Evolutionary conservation across 148 eudicot species (phyloP).

Genomic region (Heliosperma pusillum): DNA sequence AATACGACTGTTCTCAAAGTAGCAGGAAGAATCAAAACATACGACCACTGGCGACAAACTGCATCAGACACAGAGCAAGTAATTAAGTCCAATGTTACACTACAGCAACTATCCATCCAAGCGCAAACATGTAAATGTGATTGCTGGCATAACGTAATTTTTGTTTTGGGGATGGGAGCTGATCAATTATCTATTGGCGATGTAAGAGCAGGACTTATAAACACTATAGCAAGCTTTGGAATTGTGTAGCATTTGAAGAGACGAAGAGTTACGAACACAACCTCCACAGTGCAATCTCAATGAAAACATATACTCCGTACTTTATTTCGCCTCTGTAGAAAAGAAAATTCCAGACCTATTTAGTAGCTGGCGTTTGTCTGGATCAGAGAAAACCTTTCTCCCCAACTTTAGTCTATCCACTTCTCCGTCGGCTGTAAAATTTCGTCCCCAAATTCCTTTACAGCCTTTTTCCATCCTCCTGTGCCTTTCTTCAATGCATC

Average conservation of each 20-base stretch:
- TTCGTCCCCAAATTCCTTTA: constrained; percentile 77
- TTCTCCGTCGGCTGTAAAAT: constrained; percentile 75
- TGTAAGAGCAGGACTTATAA: not conserved
- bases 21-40: not conserved
- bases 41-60: not conserved
- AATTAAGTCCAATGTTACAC: too few relatives aligned
- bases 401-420: constrained; percentile 86
- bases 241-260: not conserved
- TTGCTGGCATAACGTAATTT: not conserved
- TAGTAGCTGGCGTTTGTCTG: constrained; percentile 73
- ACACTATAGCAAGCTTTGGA: too few relatives aligned
- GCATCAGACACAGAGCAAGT: too few relatives aligned
- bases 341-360: constrained; percentile 44
- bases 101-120: too few relatives aligned
- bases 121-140: not conserved
- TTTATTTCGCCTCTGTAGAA: not conserved
- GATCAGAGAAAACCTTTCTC: constrained; percentile 72
- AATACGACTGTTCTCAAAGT: not conserved
- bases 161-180: not conserved
- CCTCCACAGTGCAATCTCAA: not conserved
- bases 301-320: not conserved
- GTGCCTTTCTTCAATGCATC: constrained; percentile 91
- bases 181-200: not conserved
- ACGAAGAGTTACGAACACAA: constrained; percentile 1
- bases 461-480: constrained; percentile 91